phyloP scores from a whole-genome alignment of 2,329 filamentous ascomycete species.

The Pseudogymnoascus sp. region DNA sequence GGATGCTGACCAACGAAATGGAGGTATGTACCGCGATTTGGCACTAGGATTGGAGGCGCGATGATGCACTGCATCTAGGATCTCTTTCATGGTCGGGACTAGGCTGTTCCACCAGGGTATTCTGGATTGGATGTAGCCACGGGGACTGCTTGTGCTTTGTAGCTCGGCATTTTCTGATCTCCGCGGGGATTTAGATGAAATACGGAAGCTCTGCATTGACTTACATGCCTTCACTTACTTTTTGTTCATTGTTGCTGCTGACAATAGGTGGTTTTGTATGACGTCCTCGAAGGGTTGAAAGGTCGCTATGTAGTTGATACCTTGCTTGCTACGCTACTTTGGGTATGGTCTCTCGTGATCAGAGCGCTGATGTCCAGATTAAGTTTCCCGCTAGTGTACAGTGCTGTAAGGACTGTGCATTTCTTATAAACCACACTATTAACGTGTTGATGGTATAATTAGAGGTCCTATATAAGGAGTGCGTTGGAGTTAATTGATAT shows the following conservation, averaged over 20 bases:
- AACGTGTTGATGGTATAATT: background rate
- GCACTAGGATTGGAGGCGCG: background rate
- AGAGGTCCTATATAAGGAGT: background rate
- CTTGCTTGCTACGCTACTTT: background rate
- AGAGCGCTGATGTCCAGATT: background rate
- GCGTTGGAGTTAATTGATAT: background rate
- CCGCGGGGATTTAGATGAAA: background rate
- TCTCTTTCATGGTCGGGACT: background rate
- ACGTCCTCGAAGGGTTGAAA: background rate
- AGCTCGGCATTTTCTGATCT: background rate
- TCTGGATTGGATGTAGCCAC: background rate
- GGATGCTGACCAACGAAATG: background rate
- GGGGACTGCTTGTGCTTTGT: background rate
- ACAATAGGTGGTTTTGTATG: background rate
- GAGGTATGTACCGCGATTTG: background rate
- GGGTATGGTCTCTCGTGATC: background rate
- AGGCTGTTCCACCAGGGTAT: background rate
- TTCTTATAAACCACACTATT: background rate
- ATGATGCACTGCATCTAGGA: slow-evolving; percentile 3
- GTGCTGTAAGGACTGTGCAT: background rate
- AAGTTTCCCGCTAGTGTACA: background rate
- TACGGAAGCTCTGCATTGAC: background rate
- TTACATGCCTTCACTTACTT: background rate
- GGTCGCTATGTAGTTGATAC: background rate
- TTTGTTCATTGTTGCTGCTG: background rate